phyloP scores from a whole-genome alignment of 257 asterid genomes.

The Jacaranda copaia region DNA sequence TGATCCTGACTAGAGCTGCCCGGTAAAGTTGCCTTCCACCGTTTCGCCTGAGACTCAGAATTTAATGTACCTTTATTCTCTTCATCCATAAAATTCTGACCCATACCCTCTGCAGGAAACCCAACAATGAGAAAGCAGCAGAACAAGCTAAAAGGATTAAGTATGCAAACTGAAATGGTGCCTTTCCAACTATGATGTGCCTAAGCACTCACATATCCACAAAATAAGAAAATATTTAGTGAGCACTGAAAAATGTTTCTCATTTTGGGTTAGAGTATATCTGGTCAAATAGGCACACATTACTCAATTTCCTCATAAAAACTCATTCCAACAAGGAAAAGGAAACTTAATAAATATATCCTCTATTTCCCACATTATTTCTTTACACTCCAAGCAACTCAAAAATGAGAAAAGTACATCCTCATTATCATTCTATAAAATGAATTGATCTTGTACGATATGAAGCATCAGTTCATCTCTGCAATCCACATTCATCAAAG shows the following conservation, averaged over 20 bases:
- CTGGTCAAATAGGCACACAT: neutral
- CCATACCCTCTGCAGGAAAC: constrained; percentile 50
- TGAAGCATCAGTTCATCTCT: neutral
- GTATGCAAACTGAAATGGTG: constrained; percentile 21
- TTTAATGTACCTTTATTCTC: constrained; percentile 30
- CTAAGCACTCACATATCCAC: neutral
- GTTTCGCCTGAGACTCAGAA: constrained; percentile 39
- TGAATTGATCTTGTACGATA: neutral
- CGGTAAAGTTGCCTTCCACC: constrained; percentile 34
- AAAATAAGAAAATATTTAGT: neutral
- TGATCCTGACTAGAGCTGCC: constrained; percentile 40
- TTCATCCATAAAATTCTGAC: constrained; percentile 47
- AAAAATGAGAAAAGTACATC: neutral
- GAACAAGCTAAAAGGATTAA: neutral
- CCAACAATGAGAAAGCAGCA: constrained; percentile 10
- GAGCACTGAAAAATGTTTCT: neutral
- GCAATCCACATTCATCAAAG: neutral
- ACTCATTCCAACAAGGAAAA: neutral
- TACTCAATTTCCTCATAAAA: neutral
- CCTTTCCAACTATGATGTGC: constrained; percentile 20
- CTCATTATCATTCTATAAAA: neutral
- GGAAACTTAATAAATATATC: neutral
- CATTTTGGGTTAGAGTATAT: neutral
- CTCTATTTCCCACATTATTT: constrained; percentile 1
- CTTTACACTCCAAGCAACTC: constrained; percentile 9